Percentiles rank a stretch among this genome's conserved stretches.
Evolutionary conservation across 768 basidiomycete species (phyloP).

Genomic region (Exidia glandulosa): DNA sequence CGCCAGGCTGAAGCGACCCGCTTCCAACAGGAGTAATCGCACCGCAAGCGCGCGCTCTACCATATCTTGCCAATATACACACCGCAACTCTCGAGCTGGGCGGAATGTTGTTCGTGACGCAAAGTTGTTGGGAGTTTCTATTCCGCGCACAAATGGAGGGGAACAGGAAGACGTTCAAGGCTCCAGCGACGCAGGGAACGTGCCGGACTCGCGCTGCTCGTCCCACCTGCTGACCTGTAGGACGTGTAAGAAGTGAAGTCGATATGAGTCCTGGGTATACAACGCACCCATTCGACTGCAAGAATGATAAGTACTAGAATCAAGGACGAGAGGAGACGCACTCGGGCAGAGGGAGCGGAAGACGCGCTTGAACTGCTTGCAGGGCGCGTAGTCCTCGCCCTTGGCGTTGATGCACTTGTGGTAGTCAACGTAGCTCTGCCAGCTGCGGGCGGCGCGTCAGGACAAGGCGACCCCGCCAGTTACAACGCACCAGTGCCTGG

Average conservation of each 20-base stretch:
- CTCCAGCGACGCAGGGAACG: conserved; percentile 87
- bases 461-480: background rate
- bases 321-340: conserved; percentile 33
- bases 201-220: conserved; percentile 86
- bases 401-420: conserved; percentile 96
- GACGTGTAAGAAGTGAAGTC: background rate
- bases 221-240: conserved; percentile 77
- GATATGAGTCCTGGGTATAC: background rate
- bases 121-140: background rate
- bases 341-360: conserved; percentile 97
- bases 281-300: conserved; percentile 82
- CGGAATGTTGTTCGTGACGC: background rate
- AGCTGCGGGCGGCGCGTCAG: conserved; percentile 30
- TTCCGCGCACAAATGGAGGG: background rate
- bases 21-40: background rate
- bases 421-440: conserved; percentile 97
- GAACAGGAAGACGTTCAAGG: conserved; percentile 28
- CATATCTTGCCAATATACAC: background rate
- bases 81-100: background rate
- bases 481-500: conserved; percentile 74
- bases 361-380: conserved; percentile 95
- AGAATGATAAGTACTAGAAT: background rate
- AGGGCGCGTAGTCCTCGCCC: conserved; percentile 96
- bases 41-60: background rate
- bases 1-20: conserved; percentile 15